Conservation (phyloP, 208 protist species). For the Trichomonas gallinae region DNA sequence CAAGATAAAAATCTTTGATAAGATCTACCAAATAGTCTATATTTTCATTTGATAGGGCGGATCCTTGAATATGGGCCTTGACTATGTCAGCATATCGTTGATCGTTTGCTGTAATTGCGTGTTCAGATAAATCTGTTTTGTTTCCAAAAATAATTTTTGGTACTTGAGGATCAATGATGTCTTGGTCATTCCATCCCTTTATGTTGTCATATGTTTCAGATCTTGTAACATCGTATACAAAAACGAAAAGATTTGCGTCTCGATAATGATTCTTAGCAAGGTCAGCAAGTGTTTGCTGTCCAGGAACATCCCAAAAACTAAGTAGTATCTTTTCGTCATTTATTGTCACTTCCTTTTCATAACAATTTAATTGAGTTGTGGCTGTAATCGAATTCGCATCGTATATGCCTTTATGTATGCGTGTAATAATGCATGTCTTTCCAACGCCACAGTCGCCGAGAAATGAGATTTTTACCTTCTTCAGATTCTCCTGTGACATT, state of each 20-base stretch:
- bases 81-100: not conserved
- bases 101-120: not conserved
- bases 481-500: not conserved
- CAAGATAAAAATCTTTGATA: not conserved
- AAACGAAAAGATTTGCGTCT: not conserved
- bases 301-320: not conserved
- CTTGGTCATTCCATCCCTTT: not conserved
- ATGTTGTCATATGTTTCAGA: not conserved
- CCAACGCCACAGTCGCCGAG: not conserved
- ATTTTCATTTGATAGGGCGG: not conserved
- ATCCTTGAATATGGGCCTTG: not conserved
- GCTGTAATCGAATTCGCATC: not conserved
- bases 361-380: too few species aligned
- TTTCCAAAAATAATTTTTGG: not conserved
- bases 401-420: not conserved
- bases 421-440: not conserved
- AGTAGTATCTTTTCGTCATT: not conserved
- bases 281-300: not conserved
- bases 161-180: not conserved
- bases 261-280: not conserved
- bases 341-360: not conserved
- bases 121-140: not conserved
- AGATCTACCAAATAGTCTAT: not conserved
- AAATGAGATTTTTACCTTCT: not conserved
- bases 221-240: not conserved